A percentile compares a stretch with the other conserved stretches of the same genome.
phyloP scores from a whole-genome alignment of 2,329 filamentous ascomycete species.

The Trichoderma breve region DNA sequence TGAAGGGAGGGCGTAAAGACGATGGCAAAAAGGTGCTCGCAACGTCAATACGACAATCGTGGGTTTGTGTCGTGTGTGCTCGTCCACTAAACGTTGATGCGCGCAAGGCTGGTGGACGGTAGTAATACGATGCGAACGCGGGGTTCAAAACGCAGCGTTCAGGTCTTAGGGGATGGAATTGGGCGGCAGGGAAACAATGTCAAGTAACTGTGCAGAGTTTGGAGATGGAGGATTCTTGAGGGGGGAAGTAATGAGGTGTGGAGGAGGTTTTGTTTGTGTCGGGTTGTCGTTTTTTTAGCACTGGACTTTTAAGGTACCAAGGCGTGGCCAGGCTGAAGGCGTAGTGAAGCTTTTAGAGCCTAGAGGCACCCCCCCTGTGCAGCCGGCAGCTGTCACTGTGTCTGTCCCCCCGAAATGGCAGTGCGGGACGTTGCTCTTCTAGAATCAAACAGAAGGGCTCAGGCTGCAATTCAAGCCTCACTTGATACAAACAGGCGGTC shows the following conservation, averaged over 20 bases:
- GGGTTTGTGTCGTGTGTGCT: constrained; percentile 19
- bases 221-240: neutral
- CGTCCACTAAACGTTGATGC: constrained; percentile 4
- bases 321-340: constrained; percentile 18
- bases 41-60: neutral
- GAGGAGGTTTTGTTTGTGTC: constrained; percentile 20
- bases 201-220: neutral
- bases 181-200: neutral
- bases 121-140: constrained; percentile 1
- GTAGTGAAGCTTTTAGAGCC: constrained; percentile 20
- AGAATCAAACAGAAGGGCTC: constrained; percentile 19
- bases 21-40: constrained; percentile 15
- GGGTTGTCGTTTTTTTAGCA: constrained; percentile 17
- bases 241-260: neutral
- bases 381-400: constrained; percentile 12
- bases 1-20: neutral
- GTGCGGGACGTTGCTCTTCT: constrained; percentile 6
- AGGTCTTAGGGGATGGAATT: neutral
- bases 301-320: constrained; percentile 17
- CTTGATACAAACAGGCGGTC: neutral
- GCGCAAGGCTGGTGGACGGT: neutral
- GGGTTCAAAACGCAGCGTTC: neutral
- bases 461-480: constrained; percentile 12
- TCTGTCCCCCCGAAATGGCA: neutral
- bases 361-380: constrained; percentile 19